Evolutionary conservation across 2,329 filamentous ascomycete genomes (phyloP).

Genomic region (Xylaria sp.): DNA sequence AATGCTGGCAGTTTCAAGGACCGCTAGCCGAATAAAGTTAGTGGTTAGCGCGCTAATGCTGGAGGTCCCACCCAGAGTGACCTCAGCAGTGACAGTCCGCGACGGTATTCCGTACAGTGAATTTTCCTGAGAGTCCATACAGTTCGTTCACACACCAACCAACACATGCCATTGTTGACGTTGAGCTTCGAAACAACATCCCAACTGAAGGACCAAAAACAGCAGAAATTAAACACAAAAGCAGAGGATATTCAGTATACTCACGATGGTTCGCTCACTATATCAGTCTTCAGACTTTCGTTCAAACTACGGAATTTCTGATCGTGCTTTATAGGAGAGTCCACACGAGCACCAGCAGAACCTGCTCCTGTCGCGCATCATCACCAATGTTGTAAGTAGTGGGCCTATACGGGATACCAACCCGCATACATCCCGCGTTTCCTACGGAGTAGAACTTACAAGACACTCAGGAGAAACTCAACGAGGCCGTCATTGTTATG

Average conservation of each 20-base stretch:
- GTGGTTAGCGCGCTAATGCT: no score
- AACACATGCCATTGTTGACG: no score
- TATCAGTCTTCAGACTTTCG: neutral
- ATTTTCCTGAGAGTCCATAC: no score
- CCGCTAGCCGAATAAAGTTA: no score
- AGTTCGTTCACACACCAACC: no score
- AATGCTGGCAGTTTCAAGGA: neutral
- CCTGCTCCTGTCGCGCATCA: conserved; percentile 86
- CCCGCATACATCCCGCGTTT: neutral
- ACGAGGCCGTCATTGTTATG: conserved; percentile 86
- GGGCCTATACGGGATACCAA: neutral
- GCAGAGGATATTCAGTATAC: neutral
- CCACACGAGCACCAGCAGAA: conserved; percentile 98
- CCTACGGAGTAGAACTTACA: neutral
- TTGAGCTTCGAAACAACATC: no score
- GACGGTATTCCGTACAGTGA: no score
- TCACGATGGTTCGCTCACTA: conserved; percentile 23
- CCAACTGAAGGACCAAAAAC: no score
- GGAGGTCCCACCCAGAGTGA: no score
- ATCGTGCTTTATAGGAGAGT: conserved; percentile 61
- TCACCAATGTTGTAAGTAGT: conserved; percentile 83
- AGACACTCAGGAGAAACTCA: conserved; percentile 77
- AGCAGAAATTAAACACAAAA: no score
- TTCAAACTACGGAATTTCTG: conserved; percentile 7
- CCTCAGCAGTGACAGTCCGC: no score